These are phyloP conservation scores for Chytridium lagenaria DNA, from an alignment of 371 early-diverging fungal genomes.

Conservation along the genomic window DNA sequence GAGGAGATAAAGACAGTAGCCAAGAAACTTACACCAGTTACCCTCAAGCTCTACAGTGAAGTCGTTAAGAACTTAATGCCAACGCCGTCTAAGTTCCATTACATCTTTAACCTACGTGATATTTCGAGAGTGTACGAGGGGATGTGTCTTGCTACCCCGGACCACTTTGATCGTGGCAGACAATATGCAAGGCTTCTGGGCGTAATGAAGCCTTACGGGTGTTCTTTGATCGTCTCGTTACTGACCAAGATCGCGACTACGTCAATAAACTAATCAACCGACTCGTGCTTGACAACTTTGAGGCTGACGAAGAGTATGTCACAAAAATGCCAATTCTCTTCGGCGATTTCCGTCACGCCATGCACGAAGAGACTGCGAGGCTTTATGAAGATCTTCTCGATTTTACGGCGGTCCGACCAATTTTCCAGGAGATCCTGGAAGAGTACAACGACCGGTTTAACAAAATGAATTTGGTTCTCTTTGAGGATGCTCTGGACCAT, in stretches of 20 bases:
- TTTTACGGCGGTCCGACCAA: conserved; percentile 60
- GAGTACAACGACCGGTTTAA: conserved; percentile 65
- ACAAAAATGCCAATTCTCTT: conserved; percentile 59
- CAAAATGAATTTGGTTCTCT: conserved; percentile 66
- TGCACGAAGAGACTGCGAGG: conserved; percentile 60
- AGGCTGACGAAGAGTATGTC: conserved; percentile 54
- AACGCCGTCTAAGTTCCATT: conserved; percentile 67
- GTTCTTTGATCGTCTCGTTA: conserved; percentile 62
- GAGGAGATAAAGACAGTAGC: conserved; percentile 46
- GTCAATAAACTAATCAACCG: conserved; percentile 59
- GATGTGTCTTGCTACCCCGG: conserved; percentile 55
- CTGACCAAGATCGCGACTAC: conserved; percentile 55
- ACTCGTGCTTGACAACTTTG: conserved; percentile 58
- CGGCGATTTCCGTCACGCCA: conserved; percentile 64
- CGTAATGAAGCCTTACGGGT: conserved; percentile 62
- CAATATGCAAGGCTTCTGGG: conserved; percentile 62
- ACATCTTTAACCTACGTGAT: conserved; percentile 70
- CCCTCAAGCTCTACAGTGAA: conserved; percentile 55
- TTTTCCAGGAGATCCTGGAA: conserved; percentile 63
- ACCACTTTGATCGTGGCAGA: conserved; percentile 50
- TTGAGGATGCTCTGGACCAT: conserved; percentile 68
- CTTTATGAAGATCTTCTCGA: conserved; percentile 67
- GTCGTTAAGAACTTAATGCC: conserved; percentile 61
- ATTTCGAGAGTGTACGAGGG: conserved; percentile 66
- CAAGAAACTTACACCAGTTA: conserved; percentile 50